Evolutionary conservation across 1,284 basidiomycete species (phyloP).

Genomic region (Cutaneotrichosporon cutaneum): DNA sequence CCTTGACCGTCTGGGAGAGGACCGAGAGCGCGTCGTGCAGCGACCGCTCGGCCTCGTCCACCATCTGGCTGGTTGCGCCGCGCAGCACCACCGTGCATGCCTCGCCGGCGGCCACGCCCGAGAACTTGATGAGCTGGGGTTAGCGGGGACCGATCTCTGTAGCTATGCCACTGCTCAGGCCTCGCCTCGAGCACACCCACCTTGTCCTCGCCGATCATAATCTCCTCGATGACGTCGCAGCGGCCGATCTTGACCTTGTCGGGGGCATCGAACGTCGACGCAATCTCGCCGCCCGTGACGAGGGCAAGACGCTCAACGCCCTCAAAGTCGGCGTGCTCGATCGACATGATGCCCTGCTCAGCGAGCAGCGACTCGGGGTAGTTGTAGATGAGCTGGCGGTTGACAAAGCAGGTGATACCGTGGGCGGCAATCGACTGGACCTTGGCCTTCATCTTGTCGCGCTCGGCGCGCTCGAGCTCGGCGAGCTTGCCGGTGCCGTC

Average conservation of each 20-base stretch:
- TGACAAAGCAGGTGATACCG: conserved; percentile 97
- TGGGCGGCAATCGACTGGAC: conserved; percentile 91
- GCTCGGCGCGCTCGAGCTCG: conserved; percentile 93
- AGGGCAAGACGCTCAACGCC: conserved; percentile 94
- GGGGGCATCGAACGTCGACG: conserved; percentile 90
- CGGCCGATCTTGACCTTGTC: conserved; percentile 90
- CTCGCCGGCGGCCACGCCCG: conserved; percentile 94
- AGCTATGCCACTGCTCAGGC: conserved; percentile 20
- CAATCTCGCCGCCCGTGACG: conserved; percentile 97
- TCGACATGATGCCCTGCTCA: conserved; percentile 91
- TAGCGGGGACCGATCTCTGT: too few species aligned
- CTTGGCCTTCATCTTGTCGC: conserved; percentile 99
- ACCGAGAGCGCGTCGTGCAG: conserved; percentile 97
- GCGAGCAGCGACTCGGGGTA: conserved; percentile 94
- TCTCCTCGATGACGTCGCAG: conserved; percentile 95
- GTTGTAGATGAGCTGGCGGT: conserved; percentile 99
- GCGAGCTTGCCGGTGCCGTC: conserved; percentile 95
- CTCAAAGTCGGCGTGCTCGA: conserved; percentile 99
- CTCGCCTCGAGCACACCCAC: too few species aligned
- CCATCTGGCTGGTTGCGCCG: conserved; percentile 96
- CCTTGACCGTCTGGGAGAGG: conserved; percentile 95
- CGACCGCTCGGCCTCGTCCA: conserved; percentile 97
- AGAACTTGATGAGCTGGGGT: conserved; percentile 92
- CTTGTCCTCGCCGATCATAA: conserved; percentile 99
- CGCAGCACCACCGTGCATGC: conserved; percentile 99